Conservation (phyloP, 2,329 filamentous ascomycete genomes). For the Chaetothyriales sp. region DNA sequence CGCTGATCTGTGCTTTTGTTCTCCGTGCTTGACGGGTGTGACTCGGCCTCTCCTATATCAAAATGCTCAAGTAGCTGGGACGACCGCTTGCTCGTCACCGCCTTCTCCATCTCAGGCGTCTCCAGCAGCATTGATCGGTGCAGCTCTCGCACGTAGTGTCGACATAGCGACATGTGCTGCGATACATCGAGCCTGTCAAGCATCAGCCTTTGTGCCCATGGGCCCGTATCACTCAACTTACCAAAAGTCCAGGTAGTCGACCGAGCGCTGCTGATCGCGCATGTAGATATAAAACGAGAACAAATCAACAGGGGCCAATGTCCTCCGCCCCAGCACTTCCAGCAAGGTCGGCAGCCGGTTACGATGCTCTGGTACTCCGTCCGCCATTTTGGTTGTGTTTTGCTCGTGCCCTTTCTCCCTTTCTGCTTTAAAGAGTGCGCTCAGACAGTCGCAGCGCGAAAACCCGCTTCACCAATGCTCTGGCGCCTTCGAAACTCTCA, state of each 20-base stretch:
- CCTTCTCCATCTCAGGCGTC: constrained; percentile 75
- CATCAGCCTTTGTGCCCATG: constrained; percentile 4
- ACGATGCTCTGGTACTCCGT: constrained; percentile 36
- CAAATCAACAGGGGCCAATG: constrained; percentile 86
- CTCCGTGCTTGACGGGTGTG: constrained; percentile 26
- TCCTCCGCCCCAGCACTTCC: constrained; percentile 85
- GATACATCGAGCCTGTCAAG: constrained; percentile 82
- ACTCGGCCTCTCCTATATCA: constrained; percentile 47
- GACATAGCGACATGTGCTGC: constrained; percentile 91
- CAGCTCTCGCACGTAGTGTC: constrained; percentile 91
- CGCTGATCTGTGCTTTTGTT: constrained; percentile 72
- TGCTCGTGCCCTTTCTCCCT: background rate
- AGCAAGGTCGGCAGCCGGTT: constrained; percentile 88
- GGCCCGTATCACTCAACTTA: constrained; percentile 32
- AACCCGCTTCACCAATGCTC: background rate
- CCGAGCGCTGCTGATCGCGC: constrained; percentile 93
- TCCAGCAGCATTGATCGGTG: constrained; percentile 83
- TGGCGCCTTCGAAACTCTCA: background rate
- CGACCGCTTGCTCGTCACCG: constrained; percentile 60
- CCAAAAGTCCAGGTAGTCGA: constrained; percentile 98
- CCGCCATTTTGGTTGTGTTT: background rate
- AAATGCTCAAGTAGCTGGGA: constrained; percentile 62
- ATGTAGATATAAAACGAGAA: constrained; percentile 99
- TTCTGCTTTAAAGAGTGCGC: background rate
- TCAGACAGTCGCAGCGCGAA: background rate